Conservation (phyloP, 345 rosid species). For the Sonneratia alba region DNA sequence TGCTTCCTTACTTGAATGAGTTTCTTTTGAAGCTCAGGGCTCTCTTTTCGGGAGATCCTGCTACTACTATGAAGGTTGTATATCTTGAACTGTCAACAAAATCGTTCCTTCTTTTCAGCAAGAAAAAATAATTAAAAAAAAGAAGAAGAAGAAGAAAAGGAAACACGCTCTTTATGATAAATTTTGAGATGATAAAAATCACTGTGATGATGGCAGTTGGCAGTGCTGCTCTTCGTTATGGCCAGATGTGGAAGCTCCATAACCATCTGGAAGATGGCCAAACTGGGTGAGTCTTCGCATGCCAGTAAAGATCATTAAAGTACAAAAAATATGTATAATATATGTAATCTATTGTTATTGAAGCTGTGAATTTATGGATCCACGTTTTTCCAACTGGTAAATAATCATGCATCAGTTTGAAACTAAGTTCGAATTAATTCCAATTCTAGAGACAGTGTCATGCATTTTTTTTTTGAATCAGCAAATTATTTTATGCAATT, state of each 20-base stretch:
- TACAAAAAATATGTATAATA: too few species aligned
- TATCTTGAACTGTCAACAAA: neutral
- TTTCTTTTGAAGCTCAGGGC: slow-evolving; percentile 53
- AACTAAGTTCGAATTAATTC: too few species aligned
- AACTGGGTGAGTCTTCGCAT: slow-evolving; percentile 40
- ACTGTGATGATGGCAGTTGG: slow-evolving; percentile 58
- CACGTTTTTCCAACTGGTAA: neutral
- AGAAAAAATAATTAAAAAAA: neutral
- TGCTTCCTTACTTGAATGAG: slow-evolving; percentile 79
- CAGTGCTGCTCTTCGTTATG: slow-evolving; percentile 63
- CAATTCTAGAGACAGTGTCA: neutral
- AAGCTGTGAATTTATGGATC: neutral
- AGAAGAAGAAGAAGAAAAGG: neutral
- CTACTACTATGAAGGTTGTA: slow-evolving; percentile 72
- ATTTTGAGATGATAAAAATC: slow-evolving; percentile 10
- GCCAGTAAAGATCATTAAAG: too few species aligned
- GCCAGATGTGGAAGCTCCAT: slow-evolving; percentile 82
- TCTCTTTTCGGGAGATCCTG: slow-evolving; percentile 85
- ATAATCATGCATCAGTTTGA: too few species aligned
- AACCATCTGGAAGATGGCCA: slow-evolving; percentile 79
- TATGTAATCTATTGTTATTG: too few species aligned
- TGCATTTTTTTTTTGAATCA: neutral
- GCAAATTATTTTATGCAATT: neutral
- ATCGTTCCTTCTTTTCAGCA: neutral
- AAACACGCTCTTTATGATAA: neutral